These are phyloP conservation scores for Colletotrichum trifolii DNA, from an alignment of 2,329 filamentous ascomycete species.

Conservation along the genomic window DNA sequence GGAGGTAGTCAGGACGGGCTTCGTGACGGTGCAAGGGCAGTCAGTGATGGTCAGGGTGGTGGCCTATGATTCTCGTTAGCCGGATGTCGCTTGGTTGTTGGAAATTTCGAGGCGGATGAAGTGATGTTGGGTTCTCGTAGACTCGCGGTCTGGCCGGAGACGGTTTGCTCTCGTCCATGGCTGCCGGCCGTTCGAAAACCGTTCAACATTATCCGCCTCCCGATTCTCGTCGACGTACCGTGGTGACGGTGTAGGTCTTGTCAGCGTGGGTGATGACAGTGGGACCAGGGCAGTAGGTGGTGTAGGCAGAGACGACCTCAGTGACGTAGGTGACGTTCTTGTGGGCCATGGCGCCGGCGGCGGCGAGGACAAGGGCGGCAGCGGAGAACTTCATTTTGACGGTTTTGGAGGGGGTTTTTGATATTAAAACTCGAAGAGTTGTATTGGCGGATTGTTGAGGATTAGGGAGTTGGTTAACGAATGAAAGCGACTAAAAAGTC, in stretches of 20 bases:
- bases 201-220: background rate
- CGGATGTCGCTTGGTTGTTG: constrained; percentile 37
- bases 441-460: constrained; percentile 46
- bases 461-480: constrained; percentile 57
- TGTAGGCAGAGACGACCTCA: constrained; percentile 73
- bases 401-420: constrained; percentile 53
- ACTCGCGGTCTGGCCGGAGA: background rate
- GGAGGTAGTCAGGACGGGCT: constrained; percentile 65
- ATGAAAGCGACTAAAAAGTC: constrained; percentile 70
- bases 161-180: constrained; percentile 14
- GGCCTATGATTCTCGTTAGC: constrained; percentile 54
- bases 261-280: constrained; percentile 72
- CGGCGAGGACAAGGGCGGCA: constrained; percentile 63
- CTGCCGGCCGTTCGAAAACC: background rate
- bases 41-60: constrained; percentile 78
- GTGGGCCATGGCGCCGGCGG: constrained; percentile 57
- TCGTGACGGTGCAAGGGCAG: constrained; percentile 77
- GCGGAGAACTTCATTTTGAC: constrained; percentile 74
- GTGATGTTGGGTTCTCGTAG: background rate
- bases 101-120: background rate
- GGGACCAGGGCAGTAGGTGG: constrained; percentile 78
- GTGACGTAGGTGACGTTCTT: constrained; percentile 69
- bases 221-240: constrained; percentile 21
- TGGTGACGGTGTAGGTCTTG: constrained; percentile 76
- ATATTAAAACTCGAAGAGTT: constrained; percentile 45